Evolutionary conservation across 2,329 filamentous ascomycete species (phyloP).

Genomic region (Colletotrichum sp.): DNA sequence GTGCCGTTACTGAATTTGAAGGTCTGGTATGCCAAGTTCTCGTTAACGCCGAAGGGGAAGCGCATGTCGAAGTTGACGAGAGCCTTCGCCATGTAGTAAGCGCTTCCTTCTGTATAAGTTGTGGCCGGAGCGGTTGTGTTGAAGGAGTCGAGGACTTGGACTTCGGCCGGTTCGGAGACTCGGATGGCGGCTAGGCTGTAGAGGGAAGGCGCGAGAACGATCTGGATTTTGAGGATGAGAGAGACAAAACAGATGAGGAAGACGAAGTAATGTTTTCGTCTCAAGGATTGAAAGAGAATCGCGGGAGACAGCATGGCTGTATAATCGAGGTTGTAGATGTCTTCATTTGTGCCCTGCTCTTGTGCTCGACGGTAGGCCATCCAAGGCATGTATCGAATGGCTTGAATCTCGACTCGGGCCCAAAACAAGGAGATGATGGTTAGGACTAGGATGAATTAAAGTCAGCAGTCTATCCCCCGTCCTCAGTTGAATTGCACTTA

Average conservation of each 20-base stretch:
- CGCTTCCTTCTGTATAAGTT: not conserved
- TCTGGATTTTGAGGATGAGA: not conserved
- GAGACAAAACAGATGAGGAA: not conserved
- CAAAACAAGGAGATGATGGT: not conserved
- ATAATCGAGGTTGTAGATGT: not conserved
- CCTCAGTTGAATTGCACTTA: not conserved
- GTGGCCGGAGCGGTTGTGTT: not conserved
- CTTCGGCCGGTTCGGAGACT: not conserved
- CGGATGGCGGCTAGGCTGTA: not conserved
- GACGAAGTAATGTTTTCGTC: not conserved
- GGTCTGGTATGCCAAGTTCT: not conserved
- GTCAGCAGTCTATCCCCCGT: fast-evolving
- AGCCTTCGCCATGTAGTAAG: not conserved
- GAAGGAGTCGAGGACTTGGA: not conserved
- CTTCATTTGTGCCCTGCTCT: fast-evolving
- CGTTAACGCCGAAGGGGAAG: not conserved
- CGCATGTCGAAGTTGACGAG: not conserved
- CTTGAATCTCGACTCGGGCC: not conserved
- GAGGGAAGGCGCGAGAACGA: not conserved
- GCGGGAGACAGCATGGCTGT: not conserved
- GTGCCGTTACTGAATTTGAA: not conserved
- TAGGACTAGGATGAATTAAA: not conserved
- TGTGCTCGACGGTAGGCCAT: not conserved
- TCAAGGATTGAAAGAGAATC: not conserved
- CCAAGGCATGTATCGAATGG: not conserved